Percentiles rank a stretch among this genome's conserved stretches.
phyloP scores from a whole-genome alignment of 2,329 filamentous ascomycete genomes.

The Colletotrichum noveboracense region DNA sequence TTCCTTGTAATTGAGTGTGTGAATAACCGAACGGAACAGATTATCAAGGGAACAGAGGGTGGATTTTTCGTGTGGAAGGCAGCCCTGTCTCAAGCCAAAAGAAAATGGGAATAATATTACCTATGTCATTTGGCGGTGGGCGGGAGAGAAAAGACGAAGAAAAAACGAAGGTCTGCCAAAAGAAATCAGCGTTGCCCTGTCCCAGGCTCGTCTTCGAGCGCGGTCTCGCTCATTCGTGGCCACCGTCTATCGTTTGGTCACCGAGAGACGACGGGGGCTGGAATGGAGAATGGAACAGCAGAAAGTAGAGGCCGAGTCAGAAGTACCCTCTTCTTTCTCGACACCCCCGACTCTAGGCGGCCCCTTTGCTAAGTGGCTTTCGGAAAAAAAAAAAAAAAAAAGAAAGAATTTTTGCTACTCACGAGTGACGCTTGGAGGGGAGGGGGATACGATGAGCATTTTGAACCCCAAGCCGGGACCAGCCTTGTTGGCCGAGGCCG shows the following conservation, averaged over 20 bases:
- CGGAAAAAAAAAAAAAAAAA: not conserved
- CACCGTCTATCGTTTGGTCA: not conserved
- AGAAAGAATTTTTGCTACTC: not conserved
- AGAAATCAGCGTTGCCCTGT: not conserved
- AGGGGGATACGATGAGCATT: not conserved
- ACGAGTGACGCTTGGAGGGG: not conserved
- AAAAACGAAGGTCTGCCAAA: not conserved
- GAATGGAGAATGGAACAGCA: not conserved
- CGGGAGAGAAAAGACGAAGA: not conserved
- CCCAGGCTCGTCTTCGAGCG: not conserved
- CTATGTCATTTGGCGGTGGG: not conserved
- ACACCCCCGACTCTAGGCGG: not conserved
- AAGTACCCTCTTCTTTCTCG: not conserved
- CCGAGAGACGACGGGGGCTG: not conserved
- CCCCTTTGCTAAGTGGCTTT: constrained; percentile 4
- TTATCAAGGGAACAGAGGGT: not conserved
- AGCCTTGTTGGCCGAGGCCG: not conserved
- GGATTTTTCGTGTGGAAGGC: not conserved
- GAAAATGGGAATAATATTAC: not conserved
- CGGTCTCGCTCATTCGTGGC: not conserved
- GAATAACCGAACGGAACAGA: not conserved
- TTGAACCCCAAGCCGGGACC: not conserved
- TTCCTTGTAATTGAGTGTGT: not conserved
- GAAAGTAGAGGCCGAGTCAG: not conserved
- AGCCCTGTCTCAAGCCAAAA: constrained; percentile 1